Evolutionary conservation across 305 asterid genomes (phyloP), one percentile per base, ranked within the genome.

Genomic region (Fraxinus sp.): DNA sequence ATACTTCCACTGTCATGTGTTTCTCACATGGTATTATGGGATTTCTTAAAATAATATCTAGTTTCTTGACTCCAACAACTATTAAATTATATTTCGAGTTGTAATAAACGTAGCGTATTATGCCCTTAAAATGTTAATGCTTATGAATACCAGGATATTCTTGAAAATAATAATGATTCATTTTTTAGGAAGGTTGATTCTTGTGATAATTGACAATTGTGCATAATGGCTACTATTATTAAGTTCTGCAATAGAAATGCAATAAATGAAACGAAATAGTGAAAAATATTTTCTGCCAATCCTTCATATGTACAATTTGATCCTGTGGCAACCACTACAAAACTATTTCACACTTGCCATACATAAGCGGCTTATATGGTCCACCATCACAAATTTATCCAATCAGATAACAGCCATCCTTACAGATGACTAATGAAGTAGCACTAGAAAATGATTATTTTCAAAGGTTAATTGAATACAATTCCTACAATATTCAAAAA

Each of bases 111-210:
- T 52, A 74, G 36, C 70, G 76, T 46, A 57, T 78, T 62, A 4
- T 41, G 35, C 59, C 64, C 72, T 83, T 39, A 76, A 79, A 49
- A 81, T 49, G 78, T 62, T 26, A 8, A 36, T 62, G 72, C 32
- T 68, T 46, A 26, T 68, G 71, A 82, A 75, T 49, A 16, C 18
- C 22, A 14, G 7, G 4, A 30, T 32, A 71, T 32, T 71, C 22
- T 71, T 64, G 33, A 62, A 62, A 22, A 64, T 5, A 64, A 70
- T 7, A 71, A 30, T 14, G 18, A 16, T 1, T 16, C 41, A 30
- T 32, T 68, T 10, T 68, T 70, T 18, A 68, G 28, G 36, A 68
- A 68, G 64, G 64, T 55, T 0, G 64, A 55, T 55, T 55, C 64
- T 55, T 18, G 64, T 55, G 24, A n/a, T 55, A 55, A 55, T n/a